Base-by-base conservation (phyloP, 2,329 filamentous ascomycete genomes). In the Corynespora cassiicola region DNA sequence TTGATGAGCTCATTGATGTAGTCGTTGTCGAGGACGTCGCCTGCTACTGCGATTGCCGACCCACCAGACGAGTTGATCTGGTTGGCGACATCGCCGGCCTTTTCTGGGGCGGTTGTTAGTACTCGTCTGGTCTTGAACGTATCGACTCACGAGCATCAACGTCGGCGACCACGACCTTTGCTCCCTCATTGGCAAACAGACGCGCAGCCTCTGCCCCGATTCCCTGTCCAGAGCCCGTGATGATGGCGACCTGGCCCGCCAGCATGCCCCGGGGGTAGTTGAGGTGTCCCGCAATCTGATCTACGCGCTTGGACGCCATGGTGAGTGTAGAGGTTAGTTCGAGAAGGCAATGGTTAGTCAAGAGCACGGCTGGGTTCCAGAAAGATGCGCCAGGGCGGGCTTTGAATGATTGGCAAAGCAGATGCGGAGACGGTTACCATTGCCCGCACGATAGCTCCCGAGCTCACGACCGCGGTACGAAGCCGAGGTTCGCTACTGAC, bases 151-250 rank as follows among this genome's bases (percentile, higher is more conserved):
- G 73, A 22, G 70, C 80, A 69, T 95, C 90, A 45, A 95, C 89
- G 70, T 95, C 90, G 16, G 88, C 85, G 29, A 95, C 76, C 8
- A 95, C 75, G 1, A 95, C 89, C 64, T 86, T 90, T 11, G 90
- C 89, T 16, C 90, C 90, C 69, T 96, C 89, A 44, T 90, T 92
- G 9, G 88, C 89, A 59, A 95, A 95, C 3, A 95, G 72, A 7
- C 84, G 78, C 6, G 90, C 90, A 20, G 86, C 79, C 71, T 95
- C 90, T 18, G 89, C 90, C 16, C 90, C 90, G 65, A 95, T 95
- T 43, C 90, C 90, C 67, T 95, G 89, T 7, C 88, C 89, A 12
- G 85, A 84, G 28, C 90, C 89, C 2, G 90, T 96, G 65, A 95
- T 86, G 66, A 96, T 95, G 59, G 90, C 90, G 11, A 87, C 82